Conservation (phyloP, 371 early-diverging fungal genomes). For the Mortierella sp. region DNA sequence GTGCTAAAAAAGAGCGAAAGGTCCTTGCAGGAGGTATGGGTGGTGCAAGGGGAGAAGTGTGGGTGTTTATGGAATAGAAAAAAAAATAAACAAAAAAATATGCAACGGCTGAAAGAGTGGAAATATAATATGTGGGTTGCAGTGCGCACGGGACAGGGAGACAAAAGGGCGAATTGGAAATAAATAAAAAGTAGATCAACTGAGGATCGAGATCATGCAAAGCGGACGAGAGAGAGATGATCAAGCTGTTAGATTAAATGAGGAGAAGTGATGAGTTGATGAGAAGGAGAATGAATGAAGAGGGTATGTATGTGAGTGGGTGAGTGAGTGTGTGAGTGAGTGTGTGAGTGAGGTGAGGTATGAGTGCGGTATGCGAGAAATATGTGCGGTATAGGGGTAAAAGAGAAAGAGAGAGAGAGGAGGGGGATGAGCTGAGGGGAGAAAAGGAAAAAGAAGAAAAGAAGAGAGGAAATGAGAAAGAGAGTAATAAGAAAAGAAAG, state of each 20-base stretch:
- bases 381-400: background rate
- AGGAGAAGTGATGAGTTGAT: background rate
- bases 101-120: background rate
- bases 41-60: background rate
- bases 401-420: background rate
- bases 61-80: background rate
- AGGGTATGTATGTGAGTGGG: no score
- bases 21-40: background rate
- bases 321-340: background rate
- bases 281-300: background rate
- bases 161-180: background rate
- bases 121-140: background rate
- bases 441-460: constrained; percentile 4
- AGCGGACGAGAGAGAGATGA: background rate
- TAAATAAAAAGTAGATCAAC: constrained; percentile 3
- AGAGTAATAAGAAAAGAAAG: background rate
- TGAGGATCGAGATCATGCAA: constrained; percentile 4
- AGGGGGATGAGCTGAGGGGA: background rate
- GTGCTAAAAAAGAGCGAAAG: background rate
- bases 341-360: constrained; percentile 6
- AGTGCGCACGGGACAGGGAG: constrained; percentile 9
- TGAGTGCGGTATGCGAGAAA: background rate
- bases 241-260: background rate
- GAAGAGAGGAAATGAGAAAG: background rate
- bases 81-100: constrained; percentile 4